Base-by-base conservation (phyloP, 495 filamentous ascomycete species). In the Acidiella bohemica region DNA sequence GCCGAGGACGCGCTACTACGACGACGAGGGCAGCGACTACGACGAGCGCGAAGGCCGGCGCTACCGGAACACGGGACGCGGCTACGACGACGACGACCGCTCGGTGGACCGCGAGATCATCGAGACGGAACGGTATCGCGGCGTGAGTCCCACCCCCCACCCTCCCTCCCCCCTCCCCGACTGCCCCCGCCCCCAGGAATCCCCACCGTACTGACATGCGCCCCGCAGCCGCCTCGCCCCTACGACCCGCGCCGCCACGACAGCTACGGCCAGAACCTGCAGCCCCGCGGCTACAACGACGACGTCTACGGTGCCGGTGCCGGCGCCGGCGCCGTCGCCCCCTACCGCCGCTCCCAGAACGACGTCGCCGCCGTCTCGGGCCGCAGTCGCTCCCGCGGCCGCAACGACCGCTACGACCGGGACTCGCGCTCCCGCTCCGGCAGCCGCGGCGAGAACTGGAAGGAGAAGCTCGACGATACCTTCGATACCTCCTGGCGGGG, bases 1-100 rank as follows among this genome's bases (percentile, higher is more conserved):
- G 27, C 32, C 42, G 18, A 21, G 38, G 16, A 18, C 14, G 9
- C 14, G 29, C 4, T 45, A 45, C 31, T 38, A 42, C 32, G 36
- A 51, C 29, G 42, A 51, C 19, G 47, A 49, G 17, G 41, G 32
- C 3, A 51, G 47, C 38, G 47, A 51, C 39, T 51, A 51, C 22
- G 47, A 51, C 26, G 47, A 51, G 17, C 42, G 43, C 14, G 23
- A 27, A 2, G 47, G 42, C 1, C 14, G 29, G 13, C 16, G 37
- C 10, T 39, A 46, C 19, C 8, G 23, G 13, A 35, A 9, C 13
- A 28, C 38, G 12, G 38, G 37, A 5, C 19, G 47, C 12, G 47
- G 47, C 11, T 45, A 50, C 23, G 47, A 50, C 14, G 25, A 46
- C 22, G 44, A 47, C 24, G 31, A 41, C 19, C 7, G 41, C 24